These are phyloP conservation scores for Pueraria montana DNA, from an alignment of 306 rosid species.

Conservation along the genomic window DNA sequence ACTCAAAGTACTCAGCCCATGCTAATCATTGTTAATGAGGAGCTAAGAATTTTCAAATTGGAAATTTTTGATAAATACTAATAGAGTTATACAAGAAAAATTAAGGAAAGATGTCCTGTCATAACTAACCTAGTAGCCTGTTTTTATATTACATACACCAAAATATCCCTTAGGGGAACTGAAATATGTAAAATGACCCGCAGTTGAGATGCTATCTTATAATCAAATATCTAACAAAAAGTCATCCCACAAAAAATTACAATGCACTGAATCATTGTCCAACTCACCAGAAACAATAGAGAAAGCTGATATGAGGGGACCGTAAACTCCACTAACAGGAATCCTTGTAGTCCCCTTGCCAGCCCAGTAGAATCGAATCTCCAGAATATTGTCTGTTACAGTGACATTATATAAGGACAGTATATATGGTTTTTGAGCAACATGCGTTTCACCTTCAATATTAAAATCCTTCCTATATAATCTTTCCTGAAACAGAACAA, in stretches of 20 bases:
- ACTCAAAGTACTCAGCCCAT: neutral
- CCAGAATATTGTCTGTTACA: constrained; percentile 50
- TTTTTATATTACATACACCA: neutral
- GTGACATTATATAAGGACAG: constrained; percentile 46
- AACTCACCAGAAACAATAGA: constrained; percentile 73
- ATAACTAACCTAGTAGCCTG: neutral
- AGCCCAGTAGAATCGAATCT: constrained; percentile 73
- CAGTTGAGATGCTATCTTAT: constrained; percentile 13
- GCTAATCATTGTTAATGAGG: neutral
- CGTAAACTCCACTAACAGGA: constrained; percentile 65
- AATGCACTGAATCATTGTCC: constrained; percentile 1
- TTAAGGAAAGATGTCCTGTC: neutral
- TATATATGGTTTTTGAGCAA: constrained; percentile 52
- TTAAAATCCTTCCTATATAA: constrained; percentile 59
- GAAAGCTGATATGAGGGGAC: constrained; percentile 76
- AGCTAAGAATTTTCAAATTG: neutral
- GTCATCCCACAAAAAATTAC: neutral
- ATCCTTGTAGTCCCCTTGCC: constrained; percentile 70
- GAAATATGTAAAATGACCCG: neutral
- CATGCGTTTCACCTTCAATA: constrained; percentile 57
- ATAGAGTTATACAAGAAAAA: neutral
- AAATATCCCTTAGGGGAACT: neutral
- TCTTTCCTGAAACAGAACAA: constrained; percentile 52
- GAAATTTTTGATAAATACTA: neutral
- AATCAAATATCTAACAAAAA: constrained; percentile 8